Evolutionary conservation across 805 yeast genomes (phyloP), one percentile per base, ranked within the genome.

Genomic region (Starmerella geochares): DNA sequence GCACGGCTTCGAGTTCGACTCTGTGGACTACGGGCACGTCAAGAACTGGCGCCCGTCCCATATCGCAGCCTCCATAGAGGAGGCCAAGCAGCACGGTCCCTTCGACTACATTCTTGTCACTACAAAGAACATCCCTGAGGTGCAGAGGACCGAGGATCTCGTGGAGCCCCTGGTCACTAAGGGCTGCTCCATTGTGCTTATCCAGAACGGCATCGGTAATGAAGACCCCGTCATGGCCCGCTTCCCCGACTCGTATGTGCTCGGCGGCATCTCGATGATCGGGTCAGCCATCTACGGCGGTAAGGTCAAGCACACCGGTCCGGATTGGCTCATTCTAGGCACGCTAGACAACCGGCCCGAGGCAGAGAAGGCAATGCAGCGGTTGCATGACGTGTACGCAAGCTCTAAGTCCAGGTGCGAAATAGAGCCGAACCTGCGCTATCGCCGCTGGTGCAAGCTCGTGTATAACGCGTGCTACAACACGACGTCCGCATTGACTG

Each of bases 391-490:
- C 3, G 49, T 79, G 17, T 79, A 78, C 63, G 56, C 65, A 24
- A 71, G 71, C 46, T 72, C 67, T 5, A 58, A 57, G 35, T 77
- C 77, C 55, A 53, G 61, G 1, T 66, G 72, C 54, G 57, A 56
- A 14, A 69, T 70, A 50, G 71, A 67, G 48, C 68, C 69, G 8
- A 70, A 76, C 56, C 76, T 74, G 40, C 71, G 71, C 61, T 69
- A 62, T 62, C 69, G 75, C 35, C 70, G 94, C 56, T 81, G 84
- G 78, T 67, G 72, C 50, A 83, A 83, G 62, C 70, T 83, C 54
- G 72, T 83, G 13, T 83, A 82, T 67, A 83, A 95, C 33, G 98
- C 98, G 3, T 43, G 51, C 0, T 68, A 79, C 60, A 83, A 83
- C 66, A 73, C 87, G 6, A 65, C 75, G 4, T 72, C 81, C 52